A percentile compares a stretch with the other conserved stretches of the same genome.
phyloP scores from a whole-genome alignment of 2,329 filamentous ascomycete genomes.

The Claviceps arundinis region DNA sequence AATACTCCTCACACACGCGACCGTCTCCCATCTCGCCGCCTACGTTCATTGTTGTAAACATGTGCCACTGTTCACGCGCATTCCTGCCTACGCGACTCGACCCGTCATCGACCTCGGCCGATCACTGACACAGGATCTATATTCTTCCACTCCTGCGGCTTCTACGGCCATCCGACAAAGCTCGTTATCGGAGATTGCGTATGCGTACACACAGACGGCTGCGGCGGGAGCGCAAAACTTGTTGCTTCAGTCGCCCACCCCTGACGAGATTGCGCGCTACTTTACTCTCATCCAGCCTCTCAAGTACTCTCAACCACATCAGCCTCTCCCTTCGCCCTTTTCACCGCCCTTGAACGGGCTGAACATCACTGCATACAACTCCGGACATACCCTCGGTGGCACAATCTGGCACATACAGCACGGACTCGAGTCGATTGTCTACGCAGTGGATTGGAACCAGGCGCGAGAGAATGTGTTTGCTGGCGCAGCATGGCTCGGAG shows the following conservation, averaged over 20 bases:
- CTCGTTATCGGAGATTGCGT: conserved; percentile 53
- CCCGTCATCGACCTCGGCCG: conserved; percentile 89
- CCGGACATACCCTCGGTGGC: conserved; percentile 87
- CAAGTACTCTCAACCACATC: conserved; percentile 94
- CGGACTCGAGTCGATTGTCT: conserved; percentile 90
- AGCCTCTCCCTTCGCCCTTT: conserved; percentile 74
- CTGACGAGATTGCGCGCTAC: conserved; percentile 83
- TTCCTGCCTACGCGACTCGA: conserved; percentile 87
- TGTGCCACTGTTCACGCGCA: conserved; percentile 78
- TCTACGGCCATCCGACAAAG: conserved; percentile 66
- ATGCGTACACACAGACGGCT: conserved; percentile 38
- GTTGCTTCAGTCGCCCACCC: conserved; percentile 55
- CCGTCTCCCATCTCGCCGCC: conserved; percentile 78
- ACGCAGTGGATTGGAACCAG: conserved; percentile 97
- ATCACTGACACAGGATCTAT: conserved; percentile 82
- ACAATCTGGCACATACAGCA: conserved; percentile 99
- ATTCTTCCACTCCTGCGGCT: conserved; percentile 77
- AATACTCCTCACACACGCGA: conserved; percentile 89
- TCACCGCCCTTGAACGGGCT: conserved; percentile 82
- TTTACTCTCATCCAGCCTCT: conserved; percentile 83
- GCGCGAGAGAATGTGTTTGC: conserved; percentile 90
- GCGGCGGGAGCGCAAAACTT: conserved; percentile 39
- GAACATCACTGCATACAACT: conserved; percentile 92
- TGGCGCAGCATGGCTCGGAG: conserved; percentile 85
- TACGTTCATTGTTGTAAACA: conserved; percentile 97